Evolutionary conservation across 2,329 filamentous ascomycete species (phyloP), one percentile per base, ranked within the genome.

Genomic region (Colletotrichum sp.): DNA sequence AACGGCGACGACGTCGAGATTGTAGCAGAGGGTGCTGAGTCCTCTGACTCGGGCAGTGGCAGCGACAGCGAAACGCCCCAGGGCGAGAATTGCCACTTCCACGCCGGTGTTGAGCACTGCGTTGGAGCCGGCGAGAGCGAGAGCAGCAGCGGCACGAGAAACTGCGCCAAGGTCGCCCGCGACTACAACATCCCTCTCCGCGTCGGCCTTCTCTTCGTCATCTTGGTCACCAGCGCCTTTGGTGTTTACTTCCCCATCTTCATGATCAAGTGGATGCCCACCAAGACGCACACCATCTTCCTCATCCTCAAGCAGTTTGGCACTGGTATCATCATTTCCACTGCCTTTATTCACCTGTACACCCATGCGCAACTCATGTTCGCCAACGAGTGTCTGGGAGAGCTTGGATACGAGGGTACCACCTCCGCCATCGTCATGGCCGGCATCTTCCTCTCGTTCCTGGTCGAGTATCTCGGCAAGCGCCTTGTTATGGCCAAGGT

Each of bases 311-410:
- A 95, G 84, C 94, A 94, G 79, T 94, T 95, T 78, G 93, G 93
- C 5, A 94, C 93, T 0, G 93, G 93, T 15, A 91, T 95, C 78
- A 92, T 95, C 82, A 90, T 95, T 55, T 91, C 93, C 1, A 95
- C 93, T 0, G 93, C 93, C 1, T 93, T 95, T 78, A 86, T 95
- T 19, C 93, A 94, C 80, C 89, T 96, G 13, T 92, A 93, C 80
- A 95, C 93, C 0, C 94, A 96, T 77, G 93, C 94, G 1, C 84
- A 88, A 9, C 87, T 96, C 32, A 94, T 95, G 92, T 95, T 96
- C 79, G 85, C 82, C 25, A 95, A 94, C 78, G 85, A 91, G 66
- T 96, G 94, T 79, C 84, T 96, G 15, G 92, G 92, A 6, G 87
- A 88, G 9, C 84, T 96, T 4, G 81, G 86, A 7, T 96, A 94